Base-by-base conservation (phyloP, 2,329 filamentous ascomycete species). In the Cercospora berteroae region DNA sequence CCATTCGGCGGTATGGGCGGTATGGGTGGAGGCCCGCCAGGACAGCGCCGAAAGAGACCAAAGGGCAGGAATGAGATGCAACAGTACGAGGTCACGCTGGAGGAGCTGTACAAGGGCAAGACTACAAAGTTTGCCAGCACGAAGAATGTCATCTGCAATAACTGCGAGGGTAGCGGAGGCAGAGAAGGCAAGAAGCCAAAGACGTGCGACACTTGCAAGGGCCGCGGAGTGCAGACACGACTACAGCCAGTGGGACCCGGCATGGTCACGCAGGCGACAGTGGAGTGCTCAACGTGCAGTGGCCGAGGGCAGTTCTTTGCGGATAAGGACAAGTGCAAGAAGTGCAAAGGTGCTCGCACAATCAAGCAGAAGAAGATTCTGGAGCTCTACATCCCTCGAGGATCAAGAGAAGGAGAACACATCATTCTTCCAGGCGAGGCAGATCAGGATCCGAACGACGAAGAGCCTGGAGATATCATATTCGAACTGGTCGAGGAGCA, bases 21-120 rank as follows among this genome's bases (percentile, higher is more conserved):
- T n/a, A n/a, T n/a, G 64, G 77, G 69, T 5, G 68, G 68, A 23
- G 52, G 52, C 5, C 52, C 52, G 25, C 52, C 60, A 23, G 66
- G 69, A 25, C 64, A 67, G 16, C 63, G 69, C 76, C 85, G 89
- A 67, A 73, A 67, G 67, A 65, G 71, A 58, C 69, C 66, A n/a
- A 90, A 89, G 74, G 93, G 94, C 56, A 88, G 87, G 63, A 89
- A 94, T 73, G 94, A 97, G 79, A 90, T 96, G 78, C 92, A 96
- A 75, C 88, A 92, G 74, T 98, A 99, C 81, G 89, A 93, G 78
- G 92, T 98, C 66, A 91, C 89, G 2, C 82, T 99, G 67, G 95
- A 98, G 79, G 95, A 99, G 80, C 85, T 99, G 33, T 99, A 98
- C 86, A 97, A 96, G 82, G 95, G 95, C 75, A 97, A 98, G 85